Evolutionary conservation across 768 basidiomycete species (phyloP).

Genomic region (Tylopilus felleus): DNA sequence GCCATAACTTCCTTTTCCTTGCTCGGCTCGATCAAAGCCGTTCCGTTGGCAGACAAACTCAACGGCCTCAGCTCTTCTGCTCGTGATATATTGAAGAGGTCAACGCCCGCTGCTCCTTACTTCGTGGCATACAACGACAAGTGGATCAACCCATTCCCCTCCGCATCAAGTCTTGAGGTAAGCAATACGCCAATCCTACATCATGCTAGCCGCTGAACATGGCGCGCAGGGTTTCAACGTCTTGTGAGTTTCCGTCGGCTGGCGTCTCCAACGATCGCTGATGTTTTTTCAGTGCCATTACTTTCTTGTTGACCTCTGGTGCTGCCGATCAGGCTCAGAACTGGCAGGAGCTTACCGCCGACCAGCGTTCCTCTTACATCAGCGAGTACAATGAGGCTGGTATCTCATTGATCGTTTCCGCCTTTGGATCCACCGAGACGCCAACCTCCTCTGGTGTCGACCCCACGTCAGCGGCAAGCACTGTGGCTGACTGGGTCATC

Average conservation of each 20-base stretch:
- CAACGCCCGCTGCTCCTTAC: conserved; percentile 44
- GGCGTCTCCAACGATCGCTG: neutral
- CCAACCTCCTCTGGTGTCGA: conserved; percentile 43
- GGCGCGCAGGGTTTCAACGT: conserved; percentile 33
- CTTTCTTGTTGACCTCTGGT: conserved; percentile 42
- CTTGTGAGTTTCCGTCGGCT: conserved; percentile 23
- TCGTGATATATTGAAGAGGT: conserved; percentile 18
- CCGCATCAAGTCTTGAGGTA: conserved; percentile 43
- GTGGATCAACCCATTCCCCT: conserved; percentile 44
- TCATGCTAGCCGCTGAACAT: neutral
- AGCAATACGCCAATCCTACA: neutral
- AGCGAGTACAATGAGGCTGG: conserved; percentile 51
- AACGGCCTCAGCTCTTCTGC: conserved; percentile 20
- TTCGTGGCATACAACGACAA: conserved; percentile 42
- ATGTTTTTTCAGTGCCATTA: conserved; percentile 31
- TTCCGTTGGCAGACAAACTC: conserved; percentile 23
- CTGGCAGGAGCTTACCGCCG: conserved; percentile 40
- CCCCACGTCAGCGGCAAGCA: conserved; percentile 38
- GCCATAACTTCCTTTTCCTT: conserved; percentile 6
- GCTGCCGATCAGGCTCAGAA: conserved; percentile 44
- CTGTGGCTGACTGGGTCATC: conserved; percentile 45
- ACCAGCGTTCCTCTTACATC: conserved; percentile 40
- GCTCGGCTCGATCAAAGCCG: conserved; percentile 11
- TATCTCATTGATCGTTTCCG: conserved; percentile 55
- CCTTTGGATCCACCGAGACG: conserved; percentile 43